These are phyloP conservation scores for Vanderwaltozyma yarrowii DNA, from an alignment of 805 yeast species.

Conservation along the genomic window DNA sequence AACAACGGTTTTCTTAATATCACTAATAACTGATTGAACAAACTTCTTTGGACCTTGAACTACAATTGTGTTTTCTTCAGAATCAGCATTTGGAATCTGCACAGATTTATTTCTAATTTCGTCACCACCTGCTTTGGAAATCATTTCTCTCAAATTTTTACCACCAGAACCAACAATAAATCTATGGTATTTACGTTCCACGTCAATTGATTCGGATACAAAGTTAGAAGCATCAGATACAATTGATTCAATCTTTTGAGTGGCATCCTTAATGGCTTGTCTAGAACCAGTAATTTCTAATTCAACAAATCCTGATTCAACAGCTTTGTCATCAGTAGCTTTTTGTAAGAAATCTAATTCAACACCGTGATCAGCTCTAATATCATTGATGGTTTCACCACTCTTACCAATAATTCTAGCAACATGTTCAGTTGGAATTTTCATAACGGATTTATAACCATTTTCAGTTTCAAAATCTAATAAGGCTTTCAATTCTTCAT, in stretches of 20 bases:
- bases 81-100: slow-evolving; percentile 56
- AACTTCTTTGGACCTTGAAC: slow-evolving; percentile 67
- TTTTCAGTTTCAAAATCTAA: slow-evolving; percentile 81
- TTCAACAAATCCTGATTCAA: slow-evolving; percentile 42
- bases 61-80: slow-evolving; percentile 46
- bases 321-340: slow-evolving; percentile 34
- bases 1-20: slow-evolving; percentile 51
- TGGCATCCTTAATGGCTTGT: slow-evolving; percentile 64
- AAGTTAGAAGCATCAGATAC: slow-evolving; percentile 56
- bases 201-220: slow-evolving; percentile 46
- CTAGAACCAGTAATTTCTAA: slow-evolving; percentile 72
- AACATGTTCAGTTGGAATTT: slow-evolving; percentile 64
- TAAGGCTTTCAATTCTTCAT: slow-evolving; percentile 74
- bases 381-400: slow-evolving; percentile 75
- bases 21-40: slow-evolving; percentile 57
- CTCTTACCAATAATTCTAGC: slow-evolving; percentile 82
- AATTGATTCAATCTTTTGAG: slow-evolving; percentile 48
- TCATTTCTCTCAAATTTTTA: slow-evolving; percentile 59
- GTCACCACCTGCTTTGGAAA: slow-evolving; percentile 66
- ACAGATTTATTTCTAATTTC: slow-evolving; percentile 31
- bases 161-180: slow-evolving; percentile 74
- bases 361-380: slow-evolving; percentile 51
- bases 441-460: slow-evolving; percentile 54
- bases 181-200: slow-evolving; percentile 66
- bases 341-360: slow-evolving; percentile 38